Evolutionary conservation across 768 basidiomycete species (phyloP), one percentile per base, ranked within the genome.

Genomic region (Boletus edulis): DNA sequence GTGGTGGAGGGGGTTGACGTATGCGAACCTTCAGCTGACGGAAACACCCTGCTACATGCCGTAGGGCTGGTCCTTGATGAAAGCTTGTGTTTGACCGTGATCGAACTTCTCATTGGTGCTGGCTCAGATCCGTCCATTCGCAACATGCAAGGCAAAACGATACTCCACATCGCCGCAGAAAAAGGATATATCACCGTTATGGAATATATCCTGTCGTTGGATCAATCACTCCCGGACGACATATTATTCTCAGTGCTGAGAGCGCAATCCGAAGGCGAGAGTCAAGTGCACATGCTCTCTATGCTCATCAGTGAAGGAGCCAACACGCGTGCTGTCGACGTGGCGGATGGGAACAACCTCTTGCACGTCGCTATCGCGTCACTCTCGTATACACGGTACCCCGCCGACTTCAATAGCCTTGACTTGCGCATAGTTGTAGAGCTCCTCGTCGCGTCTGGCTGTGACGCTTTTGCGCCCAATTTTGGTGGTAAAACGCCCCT

Each of bases 161-260:
- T 55, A 6, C 45, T 65, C 9, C 34, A 62, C 1, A 7, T 49
- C 10, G 62, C 58, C 29, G 37, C 15, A 17, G 9, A 40, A 20
- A 29, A 10, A 7, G 29, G 31, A 34, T 17, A 0, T 27, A 14
- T 14, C 17, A 5, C 22, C 14, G 2, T 50, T 2, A 3, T 45
- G 22, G 8, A 22, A 9, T 57, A 46, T 7, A 34, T 51, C 34
- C 38, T 58, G 3, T 37, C 56, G 18, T 18, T 46, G 27, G 39
- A 46, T 38, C 48, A 17, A 27, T 5, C 44, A 24, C 29, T 47
- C 18, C 57, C 27, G 9, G 34, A 59, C 11, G 45, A 52, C n/a
- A 58, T 59, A 13, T 22, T 51, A 24, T 38, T 47, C 14, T 58
- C 14, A 3, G 40, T 32, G 15, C 5, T 58, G 45, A 31, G 17